Evolutionary conservation across 2,329 filamentous ascomycete genomes (phyloP).

Genomic region (Neofusicoccum umdonicola): DNA sequence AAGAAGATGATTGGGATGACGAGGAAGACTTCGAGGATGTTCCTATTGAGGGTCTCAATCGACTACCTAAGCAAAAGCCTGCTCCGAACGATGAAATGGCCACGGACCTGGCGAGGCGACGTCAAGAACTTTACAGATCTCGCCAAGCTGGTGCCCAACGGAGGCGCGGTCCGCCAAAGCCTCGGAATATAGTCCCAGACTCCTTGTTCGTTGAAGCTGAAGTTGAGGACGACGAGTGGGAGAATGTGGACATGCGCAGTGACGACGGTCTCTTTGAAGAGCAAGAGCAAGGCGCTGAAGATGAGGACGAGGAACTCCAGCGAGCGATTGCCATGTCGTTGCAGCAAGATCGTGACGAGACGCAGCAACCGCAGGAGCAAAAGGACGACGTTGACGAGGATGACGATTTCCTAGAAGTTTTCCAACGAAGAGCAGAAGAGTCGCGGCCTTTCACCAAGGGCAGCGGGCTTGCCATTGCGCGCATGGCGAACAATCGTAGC

Average conservation of each 20-base stretch:
- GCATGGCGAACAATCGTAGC: constrained; percentile 71
- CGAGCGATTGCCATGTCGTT: constrained; percentile 84
- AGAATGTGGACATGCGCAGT: constrained; percentile 40
- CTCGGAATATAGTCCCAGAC: constrained; percentile 12
- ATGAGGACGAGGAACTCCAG: constrained; percentile 73
- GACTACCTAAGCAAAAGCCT: constrained; percentile 63
- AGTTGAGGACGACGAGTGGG: constrained; percentile 40
- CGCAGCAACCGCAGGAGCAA: constrained; percentile 41
- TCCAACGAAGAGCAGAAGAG: constrained; percentile 46
- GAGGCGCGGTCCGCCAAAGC: constrained; percentile 23
- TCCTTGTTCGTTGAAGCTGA: constrained; percentile 32
- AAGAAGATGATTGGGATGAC: constrained; percentile 63
- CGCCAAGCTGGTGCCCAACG: constrained; percentile 20
- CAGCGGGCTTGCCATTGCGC: constrained; percentile 62
- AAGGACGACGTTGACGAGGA: constrained; percentile 39
- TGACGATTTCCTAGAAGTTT: constrained; percentile 46
- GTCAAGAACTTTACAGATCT: constrained; percentile 49
- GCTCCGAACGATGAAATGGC: constrained; percentile 37
- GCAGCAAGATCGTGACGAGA: constrained; percentile 52
- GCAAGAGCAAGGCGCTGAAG: constrained; percentile 42
- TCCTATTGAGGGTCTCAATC: constrained; percentile 84
- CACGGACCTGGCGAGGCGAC: constrained; percentile 41
- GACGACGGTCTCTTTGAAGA: constrained; percentile 60
- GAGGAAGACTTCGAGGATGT: constrained; percentile 89
- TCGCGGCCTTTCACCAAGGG: constrained; percentile 45